Base-by-base conservation (phyloP, 805 yeast species). In the Wickerhamiella siamensis region DNA sequence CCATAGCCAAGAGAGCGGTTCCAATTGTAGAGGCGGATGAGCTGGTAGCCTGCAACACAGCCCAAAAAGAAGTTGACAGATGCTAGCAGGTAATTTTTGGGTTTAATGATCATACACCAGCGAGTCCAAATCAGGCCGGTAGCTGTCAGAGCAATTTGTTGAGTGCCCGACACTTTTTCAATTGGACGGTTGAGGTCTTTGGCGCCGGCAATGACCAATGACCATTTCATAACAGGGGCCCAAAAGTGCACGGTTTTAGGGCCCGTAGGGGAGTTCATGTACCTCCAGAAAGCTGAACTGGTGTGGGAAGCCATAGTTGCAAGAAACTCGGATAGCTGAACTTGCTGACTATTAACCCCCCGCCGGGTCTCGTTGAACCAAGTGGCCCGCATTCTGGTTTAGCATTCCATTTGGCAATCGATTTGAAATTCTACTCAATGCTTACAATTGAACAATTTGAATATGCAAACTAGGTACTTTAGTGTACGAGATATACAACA, bases 51-150 rank as follows among this genome's bases (percentile, higher is more conserved):
- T 2, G 97, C 95, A 38, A 93, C 94, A 26, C 78, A 66, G 20
- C 94, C 95, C 42, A 88, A 67, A 71, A 91, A 88, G 69, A 86
- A 84, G 65, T 88, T 88, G 43, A 88, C 98, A 22, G 88, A 75
- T 3, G 97, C 98, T 51, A 91, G 70, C 47, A 91, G 66, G 52
- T 71, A 70, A 64, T 88, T 88, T 64, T 80, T 79, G 33, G 98
- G 98, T 50, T 67, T 75, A 57, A 88, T 88, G 49, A 87, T 91
- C 63, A 87, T 74, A 14, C 95, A 86, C 97, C 97, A 88, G 62
- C 98, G 76, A 29, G 98, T 88, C 98, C 98, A 88, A 54, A 88
- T 84, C 41, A 75, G 75, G 42, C 96, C 98, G 1, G 98, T 88
- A 37, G 87, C 86, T 53, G 82, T 71, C 44, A 88, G 69, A 1